Conservation (phyloP, 2,329 filamentous ascomycete genomes). For the Knoxdaviesia capensis region DNA sequence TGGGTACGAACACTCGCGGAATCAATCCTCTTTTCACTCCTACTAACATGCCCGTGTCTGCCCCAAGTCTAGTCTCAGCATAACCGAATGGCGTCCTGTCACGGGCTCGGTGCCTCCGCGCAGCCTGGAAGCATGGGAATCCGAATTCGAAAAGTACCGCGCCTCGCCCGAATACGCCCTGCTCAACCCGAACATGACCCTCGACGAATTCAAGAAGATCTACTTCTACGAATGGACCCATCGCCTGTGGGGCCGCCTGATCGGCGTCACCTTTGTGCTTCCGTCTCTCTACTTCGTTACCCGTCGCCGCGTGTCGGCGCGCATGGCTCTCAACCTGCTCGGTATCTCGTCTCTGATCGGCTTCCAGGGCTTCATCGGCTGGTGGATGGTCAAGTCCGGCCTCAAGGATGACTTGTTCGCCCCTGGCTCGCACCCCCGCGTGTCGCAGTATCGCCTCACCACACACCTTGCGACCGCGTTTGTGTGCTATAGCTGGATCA, state of each 20-base stretch:
- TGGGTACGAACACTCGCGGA: constrained; percentile 38
- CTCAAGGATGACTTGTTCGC: constrained; percentile 91
- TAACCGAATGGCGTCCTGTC: constrained; percentile 96
- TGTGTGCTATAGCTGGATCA: constrained; percentile 83
- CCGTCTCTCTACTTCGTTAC: constrained; percentile 80
- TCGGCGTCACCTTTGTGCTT: constrained; percentile 75
- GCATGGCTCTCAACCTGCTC: constrained; percentile 56
- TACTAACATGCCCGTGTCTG: neutral
- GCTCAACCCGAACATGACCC: constrained; percentile 80
- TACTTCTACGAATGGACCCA: constrained; percentile 99
- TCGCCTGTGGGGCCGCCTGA: constrained; percentile 79
- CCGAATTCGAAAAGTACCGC: constrained; percentile 83
- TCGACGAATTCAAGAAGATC: constrained; percentile 92
- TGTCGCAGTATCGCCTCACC: constrained; percentile 84
- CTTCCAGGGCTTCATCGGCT: constrained; percentile 86
- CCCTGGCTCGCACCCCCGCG: constrained; percentile 72
- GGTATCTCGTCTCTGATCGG: constrained; percentile 82
- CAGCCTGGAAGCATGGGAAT: constrained; percentile 65
- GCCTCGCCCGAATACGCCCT: constrained; percentile 82
- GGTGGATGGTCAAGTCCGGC: constrained; percentile 99
- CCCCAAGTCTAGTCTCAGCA: constrained; percentile 49
- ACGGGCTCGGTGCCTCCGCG: constrained; percentile 78
- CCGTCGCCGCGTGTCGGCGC: constrained; percentile 53
- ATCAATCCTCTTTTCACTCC: neutral
- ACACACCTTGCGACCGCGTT: constrained; percentile 84